These are phyloP conservation scores for Camelina hispida DNA, from an alignment of 345 rosid species.

Conservation along the genomic window DNA sequence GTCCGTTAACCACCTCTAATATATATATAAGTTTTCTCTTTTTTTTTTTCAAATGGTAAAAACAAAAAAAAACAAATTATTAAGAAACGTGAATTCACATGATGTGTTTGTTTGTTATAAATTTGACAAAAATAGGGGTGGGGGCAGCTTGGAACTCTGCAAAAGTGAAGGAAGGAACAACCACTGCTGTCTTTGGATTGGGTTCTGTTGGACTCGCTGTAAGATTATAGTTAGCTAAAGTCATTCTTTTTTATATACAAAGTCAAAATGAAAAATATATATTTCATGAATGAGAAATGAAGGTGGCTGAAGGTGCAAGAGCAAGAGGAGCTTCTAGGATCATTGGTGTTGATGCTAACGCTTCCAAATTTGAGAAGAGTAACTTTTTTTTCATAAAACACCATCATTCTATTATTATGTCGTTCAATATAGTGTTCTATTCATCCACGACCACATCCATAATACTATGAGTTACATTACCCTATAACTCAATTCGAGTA, in stretches of 20 bases:
- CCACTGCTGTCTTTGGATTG: slow-evolving; percentile 67
- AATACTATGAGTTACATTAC: too few species aligned
- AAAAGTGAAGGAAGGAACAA: slow-evolving; percentile 60
- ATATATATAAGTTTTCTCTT: background rate
- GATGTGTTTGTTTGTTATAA: background rate
- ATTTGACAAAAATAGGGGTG: slow-evolving; percentile 48
- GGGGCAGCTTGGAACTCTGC: slow-evolving; percentile 81
- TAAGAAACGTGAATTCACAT: background rate
- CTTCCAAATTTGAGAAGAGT: slow-evolving; percentile 61
- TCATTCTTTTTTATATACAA: background rate
- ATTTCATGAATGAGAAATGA: slow-evolving; percentile 25
- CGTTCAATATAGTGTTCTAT: too few species aligned
- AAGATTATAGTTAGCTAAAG: slow-evolving; percentile 20
- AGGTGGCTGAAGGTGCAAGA: slow-evolving; percentile 72
- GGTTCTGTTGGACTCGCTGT: slow-evolving; percentile 82
- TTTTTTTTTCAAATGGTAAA: background rate
- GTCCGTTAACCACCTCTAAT: background rate
- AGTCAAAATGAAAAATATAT: background rate
- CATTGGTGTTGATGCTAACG: slow-evolving; percentile 63
- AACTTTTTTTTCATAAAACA: background rate
- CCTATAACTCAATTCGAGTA: slow-evolving; percentile 8
- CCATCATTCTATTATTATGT: background rate
- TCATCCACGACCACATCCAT: too few species aligned
- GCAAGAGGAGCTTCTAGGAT: slow-evolving; percentile 69
- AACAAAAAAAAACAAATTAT: background rate